These are phyloP conservation scores for Achaetomiella virescens DNA, from an alignment of 495 filamentous ascomycete species.

Conservation along the genomic window DNA sequence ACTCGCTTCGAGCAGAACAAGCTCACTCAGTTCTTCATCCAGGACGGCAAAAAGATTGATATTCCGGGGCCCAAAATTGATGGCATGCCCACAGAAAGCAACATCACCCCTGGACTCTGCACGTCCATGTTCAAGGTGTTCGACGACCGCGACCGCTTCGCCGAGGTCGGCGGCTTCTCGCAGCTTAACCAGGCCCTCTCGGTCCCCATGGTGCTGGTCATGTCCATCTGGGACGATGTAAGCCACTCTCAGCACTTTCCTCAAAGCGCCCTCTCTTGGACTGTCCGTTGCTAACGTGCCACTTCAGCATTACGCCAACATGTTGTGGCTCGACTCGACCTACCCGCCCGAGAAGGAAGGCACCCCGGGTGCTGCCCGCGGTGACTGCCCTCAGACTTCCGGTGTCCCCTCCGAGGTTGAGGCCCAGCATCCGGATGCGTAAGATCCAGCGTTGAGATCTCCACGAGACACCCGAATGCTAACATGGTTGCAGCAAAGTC, in stretches of 20 bases:
- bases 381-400: conserved; percentile 54
- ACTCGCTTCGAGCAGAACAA: conserved; percentile 57
- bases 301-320: conserved; percentile 57
- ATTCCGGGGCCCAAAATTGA: conserved; percentile 42
- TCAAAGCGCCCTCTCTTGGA: background rate
- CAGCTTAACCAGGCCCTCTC: conserved; percentile 51
- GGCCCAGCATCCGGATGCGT: conserved; percentile 33
- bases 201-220: conserved; percentile 64
- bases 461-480: conserved; percentile 25
- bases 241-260: too few species aligned
- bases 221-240: conserved; percentile 71
- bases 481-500: conserved; percentile 30
- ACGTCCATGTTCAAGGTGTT: conserved; percentile 22
- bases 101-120: conserved; percentile 33
- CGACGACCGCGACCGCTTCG: conserved; percentile 54
- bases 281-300: background rate
- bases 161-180: conserved; percentile 52
- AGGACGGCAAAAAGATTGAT: conserved; percentile 56
- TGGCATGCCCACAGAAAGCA: conserved; percentile 35
- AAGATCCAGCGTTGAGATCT: background rate
- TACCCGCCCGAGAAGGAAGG: conserved; percentile 54
- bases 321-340: conserved; percentile 78
- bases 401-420: conserved; percentile 58
- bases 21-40: conserved; percentile 67
- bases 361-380: conserved; percentile 60